These are phyloP conservation scores for Hortiboletus campestris DNA, from an alignment of 768 basidiomycete genomes.

Conservation along the genomic window DNA sequence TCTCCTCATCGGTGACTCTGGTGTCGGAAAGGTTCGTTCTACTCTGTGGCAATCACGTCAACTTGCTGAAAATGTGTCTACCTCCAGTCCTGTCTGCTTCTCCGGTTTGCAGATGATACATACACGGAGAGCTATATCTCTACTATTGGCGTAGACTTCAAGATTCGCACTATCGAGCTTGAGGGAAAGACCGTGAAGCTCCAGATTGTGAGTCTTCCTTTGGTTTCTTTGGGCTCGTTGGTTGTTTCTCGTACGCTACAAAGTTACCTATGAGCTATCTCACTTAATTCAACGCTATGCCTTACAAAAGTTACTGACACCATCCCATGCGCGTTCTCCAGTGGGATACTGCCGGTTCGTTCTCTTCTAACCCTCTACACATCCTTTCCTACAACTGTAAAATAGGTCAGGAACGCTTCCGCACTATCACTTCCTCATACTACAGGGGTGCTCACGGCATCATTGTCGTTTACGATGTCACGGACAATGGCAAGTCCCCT, in stretches of 20 bases:
- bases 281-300: neutral
- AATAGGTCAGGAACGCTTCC: conserved; percentile 93
- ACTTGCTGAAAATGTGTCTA: conserved; percentile 24
- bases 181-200: conserved; percentile 98
- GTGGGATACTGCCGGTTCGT: conserved; percentile 96
- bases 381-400: conserved; percentile 2
- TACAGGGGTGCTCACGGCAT: conserved; percentile 99
- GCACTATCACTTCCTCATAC: conserved; percentile 99
- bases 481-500: conserved; percentile 71
- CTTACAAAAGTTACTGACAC: conserved; percentile 8
- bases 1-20: conserved; percentile 91
- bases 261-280: neutral
- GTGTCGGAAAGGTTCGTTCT: conserved; percentile 81
- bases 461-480: conserved; percentile 98
- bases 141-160: conserved; percentile 98
- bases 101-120: conserved; percentile 94
- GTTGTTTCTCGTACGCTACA: neutral
- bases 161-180: conserved; percentile 98
- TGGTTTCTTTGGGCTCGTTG: neutral
- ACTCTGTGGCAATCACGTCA: conserved; percentile 12
- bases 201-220: conserved; percentile 76
- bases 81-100: conserved; percentile 81
- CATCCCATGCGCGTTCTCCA: conserved; percentile 18
- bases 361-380: neutral
- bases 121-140: conserved; percentile 98